Evolutionary conservation across 169 alveolate species (phyloP), one percentile per base, ranked within the genome.

Genomic region (Ichthyophthirius multifiliis): DNA sequence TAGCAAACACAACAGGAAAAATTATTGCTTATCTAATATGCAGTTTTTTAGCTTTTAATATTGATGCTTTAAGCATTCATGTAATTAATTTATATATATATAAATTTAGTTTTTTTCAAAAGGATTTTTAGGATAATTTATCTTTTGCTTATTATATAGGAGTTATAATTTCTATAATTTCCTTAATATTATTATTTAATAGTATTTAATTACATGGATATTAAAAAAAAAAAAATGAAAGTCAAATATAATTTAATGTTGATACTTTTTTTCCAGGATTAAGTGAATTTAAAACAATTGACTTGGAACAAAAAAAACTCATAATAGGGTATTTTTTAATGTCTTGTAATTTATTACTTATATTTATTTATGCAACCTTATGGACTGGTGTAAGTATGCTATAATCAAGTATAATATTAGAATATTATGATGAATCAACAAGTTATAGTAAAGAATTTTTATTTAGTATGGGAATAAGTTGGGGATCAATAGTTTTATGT

Each of bases 401-500:
- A 27, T 27, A 55, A 55, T 27, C 27, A 13, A 55, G 31, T 27
- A 55, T 16, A 9, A 55, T 16, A n/a, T n/a, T n/a, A n/a, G n/a
- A n/a, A 10, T 55, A 55, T 27, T 27, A 55, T 55, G 71, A 27
- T 20, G 71, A 55, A 27, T 55, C 71, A 27, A 55, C 9, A 3
- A 55, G n/a, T n/a, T n/a, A 55, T 27, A 16, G 23, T 10, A 55
- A 39, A 55, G 71, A 55, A 13, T 55, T 27, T 55, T 7, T 55
- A 3, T 55, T 55, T 55, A 39, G 31, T 55, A 2, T 55, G 39
- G 71, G 71, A 1, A 55, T 55, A 13, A 55, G 71, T 7, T 55
- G 71, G 71, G 71, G 71, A 10, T 34, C 71, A 6, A 27, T 55
- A 55, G 71, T 55, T 0, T 55, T 55, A 55, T 55, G 71, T 55